Evolutionary conservation across 2,329 filamentous ascomycete species (phyloP).

Genomic region (Phyllosticta ampelicida): DNA sequence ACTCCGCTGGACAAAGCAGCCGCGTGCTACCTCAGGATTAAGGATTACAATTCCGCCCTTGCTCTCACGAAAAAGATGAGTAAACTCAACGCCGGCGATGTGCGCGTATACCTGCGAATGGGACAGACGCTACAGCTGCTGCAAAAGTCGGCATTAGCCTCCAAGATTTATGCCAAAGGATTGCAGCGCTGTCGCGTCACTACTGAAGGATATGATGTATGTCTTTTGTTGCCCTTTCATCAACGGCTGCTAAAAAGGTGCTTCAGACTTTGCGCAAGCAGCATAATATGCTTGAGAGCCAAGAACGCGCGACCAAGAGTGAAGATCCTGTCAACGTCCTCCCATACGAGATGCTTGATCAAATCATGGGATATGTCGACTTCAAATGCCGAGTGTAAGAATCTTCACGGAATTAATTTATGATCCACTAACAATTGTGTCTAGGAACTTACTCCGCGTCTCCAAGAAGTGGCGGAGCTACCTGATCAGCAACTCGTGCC

Average conservation of each 20-base stretch:
- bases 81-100: conserved; percentile 36
- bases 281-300: conserved; percentile 35
- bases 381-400: conserved; percentile 41
- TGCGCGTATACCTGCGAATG: conserved; percentile 44
- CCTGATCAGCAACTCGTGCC: conserved; percentile 33
- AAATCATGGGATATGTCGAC: conserved; percentile 41
- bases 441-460: conserved; percentile 40
- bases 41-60: conserved; percentile 40
- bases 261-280: conserved; percentile 25
- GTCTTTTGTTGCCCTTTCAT: conserved; percentile 13
- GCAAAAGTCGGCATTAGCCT: conserved; percentile 41
- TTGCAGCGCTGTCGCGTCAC: conserved; percentile 27
- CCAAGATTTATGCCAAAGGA: conserved; percentile 48
- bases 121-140: conserved; percentile 39
- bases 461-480: conserved; percentile 46
- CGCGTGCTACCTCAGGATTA: conserved; percentile 44
- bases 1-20: conserved; percentile 45
- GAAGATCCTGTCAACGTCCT: conserved; percentile 43
- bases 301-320: conserved; percentile 28
- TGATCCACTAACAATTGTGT: background rate
- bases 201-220: conserved; percentile 19
- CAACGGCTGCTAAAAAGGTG: background rate
- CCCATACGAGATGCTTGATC: conserved; percentile 43
- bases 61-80: conserved; percentile 49
- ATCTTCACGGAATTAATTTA: background rate